Evolutionary conservation across 2,329 filamentous ascomycete genomes (phyloP).

Genomic region (Microdochium bolleyi): DNA sequence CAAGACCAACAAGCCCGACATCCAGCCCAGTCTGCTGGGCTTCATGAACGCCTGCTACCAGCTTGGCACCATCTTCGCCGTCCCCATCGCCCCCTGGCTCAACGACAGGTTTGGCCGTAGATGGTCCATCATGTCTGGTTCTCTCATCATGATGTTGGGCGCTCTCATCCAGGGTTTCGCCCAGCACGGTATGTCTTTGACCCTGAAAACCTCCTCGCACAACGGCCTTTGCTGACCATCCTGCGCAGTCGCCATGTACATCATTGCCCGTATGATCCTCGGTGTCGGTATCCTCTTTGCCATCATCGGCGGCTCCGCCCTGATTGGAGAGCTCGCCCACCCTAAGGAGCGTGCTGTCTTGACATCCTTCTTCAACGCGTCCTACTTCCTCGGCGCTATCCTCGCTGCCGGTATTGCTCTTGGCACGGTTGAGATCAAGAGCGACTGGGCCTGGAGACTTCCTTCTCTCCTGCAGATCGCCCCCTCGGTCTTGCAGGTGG

Average conservation of each 20-base stretch:
- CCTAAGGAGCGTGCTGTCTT: slow-evolving; percentile 53
- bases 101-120: slow-evolving; percentile 43
- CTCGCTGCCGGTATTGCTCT: slow-evolving; percentile 41
- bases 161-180: slow-evolving; percentile 46
- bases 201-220: neutral
- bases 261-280: slow-evolving; percentile 50
- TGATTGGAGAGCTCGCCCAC: slow-evolving; percentile 53
- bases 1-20: neutral
- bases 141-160: slow-evolving; percentile 44
- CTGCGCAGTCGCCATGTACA: slow-evolving; percentile 38
- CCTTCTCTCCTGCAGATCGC: slow-evolving; percentile 37
- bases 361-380: slow-evolving; percentile 51
- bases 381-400: slow-evolving; percentile 46
- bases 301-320: slow-evolving; percentile 47
- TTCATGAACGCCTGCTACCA: slow-evolving; percentile 50
- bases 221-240: neutral
- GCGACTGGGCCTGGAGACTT: slow-evolving; percentile 33
- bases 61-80: slow-evolving; percentile 47
- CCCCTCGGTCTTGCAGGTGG: slow-evolving; percentile 31
- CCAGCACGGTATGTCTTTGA: slow-evolving; percentile 16
- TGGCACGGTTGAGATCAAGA: slow-evolving; percentile 31
- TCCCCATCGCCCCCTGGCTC: neutral
- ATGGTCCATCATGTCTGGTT: slow-evolving; percentile 37
- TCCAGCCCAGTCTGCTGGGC: slow-evolving; percentile 42
- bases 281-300: slow-evolving; percentile 54